phyloP scores from a whole-genome alignment of 208 protist genomes.

The Trypanosoma lewisi region DNA sequence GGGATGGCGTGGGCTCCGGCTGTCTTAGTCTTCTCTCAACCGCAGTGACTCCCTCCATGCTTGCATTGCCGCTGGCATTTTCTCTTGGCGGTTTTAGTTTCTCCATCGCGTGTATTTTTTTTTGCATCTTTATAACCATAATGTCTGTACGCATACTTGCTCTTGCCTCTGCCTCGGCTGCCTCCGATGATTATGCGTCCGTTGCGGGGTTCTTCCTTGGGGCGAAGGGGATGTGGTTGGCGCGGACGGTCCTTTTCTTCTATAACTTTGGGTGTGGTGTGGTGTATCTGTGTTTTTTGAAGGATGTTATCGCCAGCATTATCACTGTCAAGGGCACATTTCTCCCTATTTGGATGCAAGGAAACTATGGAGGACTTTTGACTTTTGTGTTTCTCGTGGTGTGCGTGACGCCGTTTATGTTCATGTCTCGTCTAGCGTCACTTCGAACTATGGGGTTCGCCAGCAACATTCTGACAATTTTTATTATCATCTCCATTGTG shows the following conservation, averaged over 20 bases:
- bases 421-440: conserved; percentile 75
- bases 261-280: conserved; percentile 75
- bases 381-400: conserved; percentile 46
- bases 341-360: conserved; percentile 56
- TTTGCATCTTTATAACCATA: conserved; percentile 64
- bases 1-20: conserved; percentile 63
- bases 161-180: conserved; percentile 61
- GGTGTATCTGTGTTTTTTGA: conserved; percentile 74
- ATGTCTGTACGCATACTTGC: conserved; percentile 76
- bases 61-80: conserved; percentile 73
- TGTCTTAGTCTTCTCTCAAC: conserved; percentile 68
- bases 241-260: conserved; percentile 62
- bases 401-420: conserved; percentile 64
- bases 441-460: conserved; percentile 72
- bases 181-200: conserved; percentile 77
- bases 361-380: conserved; percentile 36
- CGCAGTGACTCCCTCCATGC: conserved; percentile 68
- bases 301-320: conserved; percentile 59
- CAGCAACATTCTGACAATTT: conserved; percentile 70
- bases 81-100: conserved; percentile 60
- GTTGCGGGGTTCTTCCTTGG: conserved; percentile 76
- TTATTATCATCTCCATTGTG: conserved; percentile 63
- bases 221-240: conserved; percentile 38
- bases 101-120: conserved; percentile 35
- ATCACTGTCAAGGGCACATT: conserved; percentile 41